Base-by-base conservation (phyloP, 805 yeast genomes). In the Ogataea kodamae region DNA sequence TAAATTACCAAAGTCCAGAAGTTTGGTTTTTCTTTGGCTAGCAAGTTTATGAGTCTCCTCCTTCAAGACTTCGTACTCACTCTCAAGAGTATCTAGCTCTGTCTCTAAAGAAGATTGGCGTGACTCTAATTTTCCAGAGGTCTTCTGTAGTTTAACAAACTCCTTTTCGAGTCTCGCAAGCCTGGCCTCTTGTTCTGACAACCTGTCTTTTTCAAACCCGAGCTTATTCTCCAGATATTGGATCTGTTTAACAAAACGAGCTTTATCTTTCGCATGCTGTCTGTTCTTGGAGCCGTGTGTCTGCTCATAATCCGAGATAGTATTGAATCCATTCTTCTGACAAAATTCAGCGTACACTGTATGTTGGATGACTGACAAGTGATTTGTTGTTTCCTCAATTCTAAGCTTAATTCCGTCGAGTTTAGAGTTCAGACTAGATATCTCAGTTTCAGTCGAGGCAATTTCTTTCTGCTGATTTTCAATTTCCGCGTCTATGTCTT, bases 261-360 rank as follows among this genome's bases (percentile, higher is more conserved):
- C 67, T 27, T 78, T 64, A 50, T 81, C 86, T 39, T 74, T 76
- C 1, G 78, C 66, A 33, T 75, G 74, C 19, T 67, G 66, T 50
- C 83, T 65, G 30, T 73, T 50, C 4, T 71, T 58, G 4, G 74
- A 63, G 5, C 90, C 89, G 35, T 80, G 83, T 9, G 74, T 64
- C 26, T 63, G 64, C 54, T 88, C 96, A 53, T 82, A 88, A 20
- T 81, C 87, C 28, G 69, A 65, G 23, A 87, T 75, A 41, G 57
- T 58, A 6, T 61, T 54, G 46, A 86, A 75, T 0, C 76, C 76
- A 33, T 79, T 59, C 36, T 59, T 64, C 1, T 51, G 35, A 37
- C 89, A 80, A 51, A 88, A 83, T 0, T 56, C 68, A 7, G 52
- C 29, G 50, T 76, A 83, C 4, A 78, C 57, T 3, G 54, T 52